A percentile compares a stretch with the other conserved stretches of the same genome.
Conservation (phyloP, 345 rosid genomes). For the Lagerstroemia speciosa region DNA sequence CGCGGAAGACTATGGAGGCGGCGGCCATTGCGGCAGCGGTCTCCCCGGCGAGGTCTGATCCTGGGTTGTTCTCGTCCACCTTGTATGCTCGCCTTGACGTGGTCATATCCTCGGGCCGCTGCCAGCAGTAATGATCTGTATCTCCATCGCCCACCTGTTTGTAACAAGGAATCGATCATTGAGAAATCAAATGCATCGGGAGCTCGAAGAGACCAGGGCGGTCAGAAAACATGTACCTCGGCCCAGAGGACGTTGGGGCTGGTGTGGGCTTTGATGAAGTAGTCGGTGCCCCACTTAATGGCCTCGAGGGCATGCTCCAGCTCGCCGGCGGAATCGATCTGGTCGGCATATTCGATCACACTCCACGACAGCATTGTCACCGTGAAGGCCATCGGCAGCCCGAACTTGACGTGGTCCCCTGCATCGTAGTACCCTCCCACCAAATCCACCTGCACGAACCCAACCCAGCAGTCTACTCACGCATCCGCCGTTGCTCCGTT, state of each 20-base stretch:
- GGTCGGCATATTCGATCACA: constrained; percentile 55
- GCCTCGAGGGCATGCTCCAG: constrained; percentile 70
- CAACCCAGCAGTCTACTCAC: too few species aligned
- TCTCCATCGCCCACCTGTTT: constrained; percentile 95
- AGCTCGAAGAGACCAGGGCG: too few species aligned
- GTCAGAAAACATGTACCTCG: constrained; percentile 55
- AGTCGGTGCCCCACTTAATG: constrained; percentile 94
- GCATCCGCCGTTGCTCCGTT: too few species aligned
- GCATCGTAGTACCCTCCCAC: constrained; percentile 97
- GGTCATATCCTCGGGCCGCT: constrained; percentile 97
- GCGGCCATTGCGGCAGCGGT: constrained; percentile 96
- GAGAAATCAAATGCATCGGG: not conserved
- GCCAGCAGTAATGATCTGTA: constrained; percentile 98
- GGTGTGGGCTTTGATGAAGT: constrained; percentile 88
- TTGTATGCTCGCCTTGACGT: constrained; percentile 82
- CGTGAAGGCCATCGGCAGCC: constrained; percentile 95
- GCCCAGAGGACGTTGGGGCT: constrained; percentile 78
- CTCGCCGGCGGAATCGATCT: constrained; percentile 61
- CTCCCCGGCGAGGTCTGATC: constrained; percentile 91
- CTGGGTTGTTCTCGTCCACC: constrained; percentile 77
- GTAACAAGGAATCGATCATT: not conserved
- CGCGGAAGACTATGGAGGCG: constrained; percentile 70
- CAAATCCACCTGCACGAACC: constrained; percentile 69
- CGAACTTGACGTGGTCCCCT: constrained; percentile 92
- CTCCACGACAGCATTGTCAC: constrained; percentile 92